Conservation (phyloP, 2,329 filamentous ascomycete species). For the Talaromyces piceae region DNA sequence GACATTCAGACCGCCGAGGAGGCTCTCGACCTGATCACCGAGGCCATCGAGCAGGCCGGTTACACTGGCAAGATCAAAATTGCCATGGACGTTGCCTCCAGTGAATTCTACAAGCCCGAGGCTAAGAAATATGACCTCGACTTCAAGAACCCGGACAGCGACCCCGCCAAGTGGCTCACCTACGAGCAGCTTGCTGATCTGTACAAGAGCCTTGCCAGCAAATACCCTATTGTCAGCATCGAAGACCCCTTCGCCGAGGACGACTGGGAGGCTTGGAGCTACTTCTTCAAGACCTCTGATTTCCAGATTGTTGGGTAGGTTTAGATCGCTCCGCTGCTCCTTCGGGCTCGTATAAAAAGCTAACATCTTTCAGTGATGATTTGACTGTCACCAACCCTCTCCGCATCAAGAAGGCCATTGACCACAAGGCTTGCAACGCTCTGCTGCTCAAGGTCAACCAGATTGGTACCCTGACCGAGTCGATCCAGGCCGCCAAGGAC, state of each 20-base stretch:
- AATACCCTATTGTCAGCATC: conserved; percentile 98
- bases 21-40: conserved; percentile 91
- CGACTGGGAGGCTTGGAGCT: conserved; percentile 99
- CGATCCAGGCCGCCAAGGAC: conserved; percentile 98
- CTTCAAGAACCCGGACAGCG: conserved; percentile 99
- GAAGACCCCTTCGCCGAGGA: conserved; percentile 99
- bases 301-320: conserved; percentile 83
- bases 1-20: conserved; percentile 97
- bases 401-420: conserved; percentile 99
- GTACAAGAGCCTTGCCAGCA: conserved; percentile 79
- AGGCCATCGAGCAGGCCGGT: conserved; percentile 87
- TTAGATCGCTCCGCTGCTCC: neutral
- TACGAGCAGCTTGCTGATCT: conserved; percentile 93
- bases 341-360: too few relatives aligned
- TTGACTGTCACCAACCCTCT: conserved; percentile 98
- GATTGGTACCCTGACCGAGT: conserved; percentile 97
- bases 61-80: conserved; percentile 97
- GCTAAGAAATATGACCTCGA: conserved; percentile 99
- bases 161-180: conserved; percentile 94
- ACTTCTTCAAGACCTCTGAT: conserved; percentile 99
- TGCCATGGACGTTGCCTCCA: conserved; percentile 97
- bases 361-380: conserved; percentile 58
- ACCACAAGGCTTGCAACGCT: conserved; percentile 97
- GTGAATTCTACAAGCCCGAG: conserved; percentile 97
- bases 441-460: conserved; percentile 99